Base-by-base conservation (phyloP, 31 red algal genomes). In the Endocladia muricata region DNA sequence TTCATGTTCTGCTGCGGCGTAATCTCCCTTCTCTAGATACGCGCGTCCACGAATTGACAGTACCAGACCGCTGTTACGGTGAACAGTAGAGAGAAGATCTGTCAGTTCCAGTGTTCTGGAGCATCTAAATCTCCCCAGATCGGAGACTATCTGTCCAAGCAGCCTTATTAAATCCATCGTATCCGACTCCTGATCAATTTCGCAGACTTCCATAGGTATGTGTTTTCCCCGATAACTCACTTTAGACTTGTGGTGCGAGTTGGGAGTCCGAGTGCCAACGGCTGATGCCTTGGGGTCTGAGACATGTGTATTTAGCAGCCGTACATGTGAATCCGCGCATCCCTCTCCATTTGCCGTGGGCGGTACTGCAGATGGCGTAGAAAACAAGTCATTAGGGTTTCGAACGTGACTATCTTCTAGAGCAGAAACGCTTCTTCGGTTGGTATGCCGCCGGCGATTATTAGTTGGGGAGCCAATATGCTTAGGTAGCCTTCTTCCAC, bases 21-120 rank as follows among this genome's bases (percentile, higher is more conserved):
- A 92, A 21, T 89, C 94, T 8, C 74, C 79, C 38, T 51, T 47
- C 55, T 97, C 94, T 8, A 90, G 55, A 75, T 83, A 83, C 41
- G 89, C 89, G 30, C 90, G 77, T 21, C 94, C 94, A n/a, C 81
- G 21, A 0, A 86, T 41, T 4, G 81, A 71, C 17, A 86, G 48
- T 19, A 90, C 71, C 35, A 70, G 59, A 8, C 85, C 78, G 38
- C 81, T 83, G 30, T 87, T 31, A 67, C 88, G 72, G 22, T 91
- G 86, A 30, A 41, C 70, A 32, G 36, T 33, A 34, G 95, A 91
- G 5, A 98, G 41, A 22, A 48, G 33, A 41, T 84, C 77, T 2
- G 84, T 40, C 35, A 85, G 23, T 5, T 81, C 78, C 35, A 93
- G 40, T 31, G 84, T 85, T 25, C 64, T 84, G 3, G 66, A 40